Conservation (phyloP, 192 early-diverging fungal species). For the Umbelopsis ramanniana region DNA sequence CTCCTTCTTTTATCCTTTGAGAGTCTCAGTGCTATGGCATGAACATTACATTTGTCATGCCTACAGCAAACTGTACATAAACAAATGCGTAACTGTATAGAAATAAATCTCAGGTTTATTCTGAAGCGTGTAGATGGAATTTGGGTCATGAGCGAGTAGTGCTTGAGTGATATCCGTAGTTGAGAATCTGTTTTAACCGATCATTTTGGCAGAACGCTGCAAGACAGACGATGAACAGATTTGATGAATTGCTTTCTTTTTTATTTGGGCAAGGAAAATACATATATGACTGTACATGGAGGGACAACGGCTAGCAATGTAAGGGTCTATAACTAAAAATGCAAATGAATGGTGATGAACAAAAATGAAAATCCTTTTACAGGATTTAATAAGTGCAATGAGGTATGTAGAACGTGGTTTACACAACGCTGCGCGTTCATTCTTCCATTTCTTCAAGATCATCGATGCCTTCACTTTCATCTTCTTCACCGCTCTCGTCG, state of each 20-base stretch:
- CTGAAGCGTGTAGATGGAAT: background rate
- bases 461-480: constrained; percentile 28
- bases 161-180: too few species aligned
- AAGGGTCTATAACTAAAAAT: background rate
- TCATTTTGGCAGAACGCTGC: too few species aligned
- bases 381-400: background rate
- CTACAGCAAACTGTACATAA: background rate
- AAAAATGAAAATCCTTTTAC: background rate
- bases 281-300: constrained; percentile 14
- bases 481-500: constrained; percentile 33
- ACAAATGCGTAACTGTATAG: background rate
- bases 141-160: background rate
- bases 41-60: background rate
- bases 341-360: background rate
- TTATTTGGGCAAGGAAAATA: background rate
- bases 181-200: too few species aligned
- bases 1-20: background rate
- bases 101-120: background rate
- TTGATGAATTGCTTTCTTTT: too few species aligned
- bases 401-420: too few species aligned
- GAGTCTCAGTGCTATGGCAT: background rate
- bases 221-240: too few species aligned
- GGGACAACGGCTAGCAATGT: background rate
- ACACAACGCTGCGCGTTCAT: background rate
- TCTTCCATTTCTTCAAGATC: constrained; percentile 16